These are phyloP conservation scores for Melastoma candidum DNA, from an alignment of 441 rosid species.

Conservation along the genomic window DNA sequence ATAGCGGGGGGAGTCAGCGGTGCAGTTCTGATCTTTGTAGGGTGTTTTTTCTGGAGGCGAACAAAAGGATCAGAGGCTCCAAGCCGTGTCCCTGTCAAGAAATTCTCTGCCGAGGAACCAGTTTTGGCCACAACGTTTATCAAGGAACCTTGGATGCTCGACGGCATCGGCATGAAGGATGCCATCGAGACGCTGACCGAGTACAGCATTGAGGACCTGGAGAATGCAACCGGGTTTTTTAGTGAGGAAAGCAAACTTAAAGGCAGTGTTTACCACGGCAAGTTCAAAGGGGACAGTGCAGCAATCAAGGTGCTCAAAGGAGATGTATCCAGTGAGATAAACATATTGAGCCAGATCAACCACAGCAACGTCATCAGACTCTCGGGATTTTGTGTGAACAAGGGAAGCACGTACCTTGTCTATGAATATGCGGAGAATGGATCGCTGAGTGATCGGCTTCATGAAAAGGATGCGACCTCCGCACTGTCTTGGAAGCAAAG, in stretches of 20 bases:
- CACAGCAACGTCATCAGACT: constrained; percentile 71
- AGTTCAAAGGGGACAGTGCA: constrained; percentile 61
- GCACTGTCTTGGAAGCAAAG: constrained; percentile 71
- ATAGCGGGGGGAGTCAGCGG: constrained; percentile 52
- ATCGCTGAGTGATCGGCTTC: constrained; percentile 54
- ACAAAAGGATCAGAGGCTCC: too few species aligned
- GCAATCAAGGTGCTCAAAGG: constrained; percentile 79
- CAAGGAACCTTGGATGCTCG: too few species aligned
- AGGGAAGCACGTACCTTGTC: constrained; percentile 72
- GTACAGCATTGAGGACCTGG: constrained; percentile 52
- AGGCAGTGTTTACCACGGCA: constrained; percentile 63
- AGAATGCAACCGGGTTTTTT: constrained; percentile 50
- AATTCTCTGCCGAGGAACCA: too few species aligned
- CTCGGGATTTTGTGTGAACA: constrained; percentile 68
- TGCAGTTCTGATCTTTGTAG: constrained; percentile 23
- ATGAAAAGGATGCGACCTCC: constrained; percentile 14
- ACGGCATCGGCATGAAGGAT: constrained; percentile 26
- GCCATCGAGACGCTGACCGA: constrained; percentile 57
- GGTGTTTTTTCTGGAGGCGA: constrained; percentile 12
- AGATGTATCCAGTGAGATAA: constrained; percentile 75
- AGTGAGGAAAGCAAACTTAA: constrained; percentile 45
- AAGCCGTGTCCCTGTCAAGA: too few species aligned
- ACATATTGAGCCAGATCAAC: constrained; percentile 59
- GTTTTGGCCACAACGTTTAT: too few species aligned
- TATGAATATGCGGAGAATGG: constrained; percentile 70